Percentiles rank a stretch among this genome's conserved stretches.
These are phyloP conservation scores for Hordeum marinum DNA, from an alignment of 176 grass and related monocot genomes.

Conservation along the genomic window DNA sequence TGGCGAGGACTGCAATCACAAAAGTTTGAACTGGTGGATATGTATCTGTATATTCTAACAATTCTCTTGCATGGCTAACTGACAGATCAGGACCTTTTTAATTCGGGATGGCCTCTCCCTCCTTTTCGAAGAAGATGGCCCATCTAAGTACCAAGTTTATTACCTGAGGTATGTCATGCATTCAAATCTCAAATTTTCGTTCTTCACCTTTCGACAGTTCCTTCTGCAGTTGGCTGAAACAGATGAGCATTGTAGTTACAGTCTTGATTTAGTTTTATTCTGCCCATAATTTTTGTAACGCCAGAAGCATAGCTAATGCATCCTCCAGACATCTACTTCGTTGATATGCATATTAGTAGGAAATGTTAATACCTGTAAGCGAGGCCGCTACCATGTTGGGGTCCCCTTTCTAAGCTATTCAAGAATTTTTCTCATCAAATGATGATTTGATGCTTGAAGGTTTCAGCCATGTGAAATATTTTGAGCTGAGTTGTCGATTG, in stretches of 20 bases:
- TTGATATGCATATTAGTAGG: neutral
- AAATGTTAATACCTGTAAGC: neutral
- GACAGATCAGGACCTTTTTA: neutral
- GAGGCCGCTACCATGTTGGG: neutral
- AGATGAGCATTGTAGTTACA: neutral
- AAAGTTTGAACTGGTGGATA: neutral
- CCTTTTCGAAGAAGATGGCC: constrained; percentile 74
- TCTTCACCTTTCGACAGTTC: neutral
- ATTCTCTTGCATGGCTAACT: neutral
- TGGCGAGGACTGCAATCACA: neutral
- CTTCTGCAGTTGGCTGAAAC: neutral
- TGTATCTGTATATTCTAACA: neutral
- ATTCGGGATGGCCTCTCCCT: constrained; percentile 29
- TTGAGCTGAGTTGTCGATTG: neutral
- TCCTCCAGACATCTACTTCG: neutral
- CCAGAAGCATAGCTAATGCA: neutral
- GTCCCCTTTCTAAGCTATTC: neutral
- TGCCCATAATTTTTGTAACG: neutral
- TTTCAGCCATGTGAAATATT: neutral
- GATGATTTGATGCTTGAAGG: neutral
- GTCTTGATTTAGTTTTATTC: neutral
- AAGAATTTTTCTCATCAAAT: neutral
- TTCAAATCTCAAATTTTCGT: neutral
- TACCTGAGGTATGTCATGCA: constrained; percentile 62
- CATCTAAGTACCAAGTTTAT: constrained; percentile 68